Evolutionary conservation across 345 rosid genomes (phyloP), one percentile per base, ranked within the genome.

Genomic region (Acer yangbiense): DNA sequence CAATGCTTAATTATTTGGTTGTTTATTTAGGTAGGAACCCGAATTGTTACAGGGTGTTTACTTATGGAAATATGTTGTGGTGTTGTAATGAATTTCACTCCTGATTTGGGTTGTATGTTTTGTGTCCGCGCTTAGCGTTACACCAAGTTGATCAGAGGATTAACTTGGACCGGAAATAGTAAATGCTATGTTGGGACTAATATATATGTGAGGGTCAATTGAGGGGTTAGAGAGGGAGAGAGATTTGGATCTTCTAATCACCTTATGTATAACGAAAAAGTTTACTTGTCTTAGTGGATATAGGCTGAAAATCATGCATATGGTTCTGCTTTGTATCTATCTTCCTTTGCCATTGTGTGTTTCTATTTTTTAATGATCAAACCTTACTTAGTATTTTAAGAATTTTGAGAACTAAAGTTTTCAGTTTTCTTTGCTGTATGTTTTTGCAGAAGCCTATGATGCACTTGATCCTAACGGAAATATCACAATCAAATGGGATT

Each of bases 401-500:
- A 63, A 18, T 76, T 41, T 68, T 57, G 68, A 76, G 72, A 73
- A 52, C 75, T 80, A 57, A 67, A 52, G 78, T 54, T 71, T 73
- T 76, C 64, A 68, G 62, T 65, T 64, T 72, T 74, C 2, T 64
- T 76, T 17, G 3, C 7, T 50, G 32, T 4, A 55, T 75, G 39
- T 23, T 64, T 77, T 63, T 85, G 85, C 86, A 91, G 98, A 92
- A 84, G 97, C 98, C 35, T 96, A 91, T 72, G 99, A 96, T 87
- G 82, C 98, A 14, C 90, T 96, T 21, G 97, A 94, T 86, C 98
- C 98, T 48, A 89, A 72, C 58, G 98, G 98, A 20, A 96, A 96
- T 77, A 90, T 96, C 86, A 94, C 98, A 20, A 82, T 94, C 86
- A 95, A 94, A 88, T 96, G 99, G 99, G 99, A 96, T 74, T 68